Percentiles rank a stretch among this genome's conserved stretches.
Conservation (phyloP, 2,329 filamentous ascomycete species). For the Alternaria sp. region DNA sequence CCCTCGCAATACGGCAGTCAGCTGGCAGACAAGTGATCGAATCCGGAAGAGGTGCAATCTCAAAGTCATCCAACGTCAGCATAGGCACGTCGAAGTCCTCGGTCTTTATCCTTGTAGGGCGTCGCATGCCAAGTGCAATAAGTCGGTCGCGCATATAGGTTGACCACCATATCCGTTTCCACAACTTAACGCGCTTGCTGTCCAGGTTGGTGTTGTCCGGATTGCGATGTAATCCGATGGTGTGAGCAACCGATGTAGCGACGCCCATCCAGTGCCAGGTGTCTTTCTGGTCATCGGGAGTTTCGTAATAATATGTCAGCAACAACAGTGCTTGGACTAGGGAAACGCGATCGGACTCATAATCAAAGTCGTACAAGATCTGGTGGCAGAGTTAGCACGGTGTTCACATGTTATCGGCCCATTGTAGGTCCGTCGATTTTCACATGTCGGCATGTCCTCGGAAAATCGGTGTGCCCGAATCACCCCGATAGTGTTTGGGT, state of each 20-base stretch:
- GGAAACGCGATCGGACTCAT: slow-evolving; percentile 86
- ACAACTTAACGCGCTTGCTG: slow-evolving; percentile 75
- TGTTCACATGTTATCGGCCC: background rate
- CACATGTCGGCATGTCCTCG: slow-evolving; percentile 18
- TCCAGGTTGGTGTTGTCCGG: slow-evolving; percentile 80
- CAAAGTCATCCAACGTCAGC: slow-evolving; percentile 84
- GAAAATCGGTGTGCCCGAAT: slow-evolving; percentile 11
- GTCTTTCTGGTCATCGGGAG: slow-evolving; percentile 94
- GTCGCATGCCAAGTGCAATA: slow-evolving; percentile 90
- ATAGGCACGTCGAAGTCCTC: slow-evolving; percentile 94
- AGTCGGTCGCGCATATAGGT: slow-evolving; percentile 94
- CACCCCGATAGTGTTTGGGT: slow-evolving; percentile 2
- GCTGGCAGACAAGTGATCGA: slow-evolving; percentile 71
- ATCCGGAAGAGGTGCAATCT: slow-evolving; percentile 71
- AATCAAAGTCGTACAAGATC: slow-evolving; percentile 94
- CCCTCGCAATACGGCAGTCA: slow-evolving; percentile 73
- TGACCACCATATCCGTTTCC: slow-evolving; percentile 98
- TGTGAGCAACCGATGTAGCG: slow-evolving; percentile 89
- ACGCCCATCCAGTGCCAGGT: slow-evolving; percentile 99
- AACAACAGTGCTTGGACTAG: slow-evolving; percentile 87
- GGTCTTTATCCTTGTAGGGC: slow-evolving; percentile 89
- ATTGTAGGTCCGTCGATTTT: background rate
- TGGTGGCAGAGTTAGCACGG: slow-evolving; percentile 45
- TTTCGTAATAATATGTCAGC: slow-evolving; percentile 98
- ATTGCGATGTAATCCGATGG: slow-evolving; percentile 89